These are phyloP conservation scores for Phytophthora kernoviae DNA, from an alignment of 352 stramenopile species.

Conservation along the genomic window DNA sequence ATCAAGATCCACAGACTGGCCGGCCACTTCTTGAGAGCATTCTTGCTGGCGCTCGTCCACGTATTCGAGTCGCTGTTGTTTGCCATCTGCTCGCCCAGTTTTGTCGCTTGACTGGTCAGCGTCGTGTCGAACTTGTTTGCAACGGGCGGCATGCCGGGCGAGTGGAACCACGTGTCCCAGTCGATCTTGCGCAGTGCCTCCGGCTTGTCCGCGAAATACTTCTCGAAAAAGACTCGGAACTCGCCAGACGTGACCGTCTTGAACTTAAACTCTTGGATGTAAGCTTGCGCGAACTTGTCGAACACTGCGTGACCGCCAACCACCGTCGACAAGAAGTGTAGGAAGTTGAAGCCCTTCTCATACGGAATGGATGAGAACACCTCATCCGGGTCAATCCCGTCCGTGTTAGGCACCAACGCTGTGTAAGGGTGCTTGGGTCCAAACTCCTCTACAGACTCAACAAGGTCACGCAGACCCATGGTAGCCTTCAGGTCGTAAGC, in stretches of 20 bases:
- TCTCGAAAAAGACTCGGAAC: conserved; percentile 72
- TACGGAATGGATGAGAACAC: conserved; percentile 95
- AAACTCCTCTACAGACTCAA: conserved; percentile 51
- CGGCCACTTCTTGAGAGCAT: conserved; percentile 46
- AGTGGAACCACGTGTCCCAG: conserved; percentile 94
- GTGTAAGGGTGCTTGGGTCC: conserved; percentile 86
- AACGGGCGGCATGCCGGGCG: conserved; percentile 88
- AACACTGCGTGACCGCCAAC: conserved; percentile 51
- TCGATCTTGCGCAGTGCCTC: conserved; percentile 77
- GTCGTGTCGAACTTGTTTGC: conserved; percentile 89
- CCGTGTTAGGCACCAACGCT: conserved; percentile 82
- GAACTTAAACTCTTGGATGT: conserved; percentile 91
- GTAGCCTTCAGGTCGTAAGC: conserved; percentile 63
- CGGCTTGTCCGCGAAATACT: conserved; percentile 71
- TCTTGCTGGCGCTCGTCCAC: conserved; percentile 36
- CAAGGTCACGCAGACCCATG: conserved; percentile 47
- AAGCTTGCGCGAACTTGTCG: conserved; percentile 91
- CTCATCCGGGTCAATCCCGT: conserved; percentile 95
- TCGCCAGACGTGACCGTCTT: conserved; percentile 86
- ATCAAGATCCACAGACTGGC: conserved; percentile 60
- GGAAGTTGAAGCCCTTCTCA: conserved; percentile 93
- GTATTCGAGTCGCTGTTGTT: conserved; percentile 23
- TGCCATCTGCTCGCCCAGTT: conserved; percentile 48
- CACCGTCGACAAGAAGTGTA: conserved; percentile 81
- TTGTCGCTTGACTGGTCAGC: conserved; percentile 52